phyloP scores from a whole-genome alignment of 192 early-diverging fungal genomes.

The Coemansia sp. region DNA sequence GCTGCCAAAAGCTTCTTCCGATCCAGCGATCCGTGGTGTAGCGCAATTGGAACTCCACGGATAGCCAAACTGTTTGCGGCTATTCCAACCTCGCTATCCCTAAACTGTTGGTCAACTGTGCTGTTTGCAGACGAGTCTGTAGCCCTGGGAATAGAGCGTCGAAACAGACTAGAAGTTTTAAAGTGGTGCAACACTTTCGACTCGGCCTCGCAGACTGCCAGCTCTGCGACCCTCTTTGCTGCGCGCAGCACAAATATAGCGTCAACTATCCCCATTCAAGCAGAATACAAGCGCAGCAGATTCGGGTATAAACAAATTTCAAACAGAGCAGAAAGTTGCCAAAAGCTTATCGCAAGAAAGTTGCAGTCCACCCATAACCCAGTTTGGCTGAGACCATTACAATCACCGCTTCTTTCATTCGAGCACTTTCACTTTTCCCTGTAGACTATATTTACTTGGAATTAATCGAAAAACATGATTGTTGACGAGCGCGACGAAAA shows the following conservation, averaged over 20 bases:
- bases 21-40: conserved; percentile 26
- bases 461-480: conserved; percentile 4
- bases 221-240: conserved; percentile 24
- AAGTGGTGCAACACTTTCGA: conserved; percentile 12
- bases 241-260: conserved; percentile 40
- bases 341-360: conserved; percentile 1
- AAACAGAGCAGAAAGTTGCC: conserved; percentile 5
- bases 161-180: conserved; percentile 35
- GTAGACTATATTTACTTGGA: neutral
- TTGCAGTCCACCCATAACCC: neutral
- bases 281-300: neutral
- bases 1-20: conserved; percentile 22
- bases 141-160: neutral
- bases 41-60: conserved; percentile 10
- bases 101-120: neutral
- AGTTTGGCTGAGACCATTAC: too few relatives aligned
- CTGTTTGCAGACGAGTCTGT: neutral
- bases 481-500: conserved; percentile 43
- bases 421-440: too few relatives aligned
- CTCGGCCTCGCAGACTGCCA: conserved; percentile 31
- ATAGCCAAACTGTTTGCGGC: neutral
- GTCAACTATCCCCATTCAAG: conserved; percentile 37
- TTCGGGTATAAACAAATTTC: neutral
- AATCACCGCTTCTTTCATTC: too few relatives aligned
- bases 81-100: neutral